Evolutionary conservation across 176 grass and related monocot genomes (phyloP), one percentile per base, ranked within the genome.

Genomic region (Zoysia japonica): DNA sequence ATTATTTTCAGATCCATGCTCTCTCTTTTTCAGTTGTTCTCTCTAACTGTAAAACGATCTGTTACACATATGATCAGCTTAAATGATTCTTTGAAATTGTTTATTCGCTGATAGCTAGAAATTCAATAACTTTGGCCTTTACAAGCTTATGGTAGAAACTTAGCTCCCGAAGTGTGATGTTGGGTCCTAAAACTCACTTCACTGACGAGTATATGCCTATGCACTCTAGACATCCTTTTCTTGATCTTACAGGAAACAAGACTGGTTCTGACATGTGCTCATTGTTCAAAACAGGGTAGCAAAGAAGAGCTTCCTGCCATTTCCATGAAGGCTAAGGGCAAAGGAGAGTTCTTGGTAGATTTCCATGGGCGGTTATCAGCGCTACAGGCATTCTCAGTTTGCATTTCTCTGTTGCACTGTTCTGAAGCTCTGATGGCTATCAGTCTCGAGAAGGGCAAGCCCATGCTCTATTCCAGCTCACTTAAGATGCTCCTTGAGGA

Each of bases 401-500:
- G 96, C 59, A 92, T 99, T 14, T 89, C 96, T 19, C 19, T 96
- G 69, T 48, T 95, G 76, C 96, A 99, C 80, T 86, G 78, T 68
- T 87, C 96, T 7, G 88, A 99, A 80, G 82, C 77, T 76, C 86
- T 77, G 0, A 73, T 76, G 13, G 74, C 83, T 11, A 39, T 89
- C 14, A 42, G 69, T 79, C 70, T 86, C 3, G 92, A 93, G 85
- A 99, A 99, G 60, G 89, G 56, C 43, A 93, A 88, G 68, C 88
- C 95, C 17, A 91, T 85, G 19, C 80, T 93, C 14, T 91, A 86
- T 75, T 99, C 92, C 19, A 93, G 87, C 67, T 95, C 96, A 3
- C 72, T 93, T 47, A 99, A 89, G 70, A 64, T 93, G 75, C 90
- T 98, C 17, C 90, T 99, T 14, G 92, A 99, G 89, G 92, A 93